Conservation (phyloP, 2,329 filamentous ascomycete species). For the Chrysoporthe austroafricana region DNA sequence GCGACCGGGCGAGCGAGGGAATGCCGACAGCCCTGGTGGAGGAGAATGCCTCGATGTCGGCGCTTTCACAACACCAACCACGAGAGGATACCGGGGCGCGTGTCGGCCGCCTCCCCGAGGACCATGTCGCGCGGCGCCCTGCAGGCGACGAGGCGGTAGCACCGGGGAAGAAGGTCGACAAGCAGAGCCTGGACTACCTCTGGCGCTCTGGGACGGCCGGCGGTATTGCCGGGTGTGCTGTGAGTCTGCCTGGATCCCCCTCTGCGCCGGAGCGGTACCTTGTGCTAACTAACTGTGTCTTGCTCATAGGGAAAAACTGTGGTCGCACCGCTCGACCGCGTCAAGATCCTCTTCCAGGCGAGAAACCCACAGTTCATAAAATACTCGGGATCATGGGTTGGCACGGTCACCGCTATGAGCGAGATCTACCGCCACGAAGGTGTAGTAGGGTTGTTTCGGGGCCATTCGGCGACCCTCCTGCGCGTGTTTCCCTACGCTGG, state of each 20-base stretch:
- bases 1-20: slow-evolving; percentile 38
- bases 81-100: slow-evolving; percentile 41
- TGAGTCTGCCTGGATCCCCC: slow-evolving; percentile 51
- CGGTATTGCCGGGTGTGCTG: slow-evolving; percentile 87
- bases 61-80: slow-evolving; percentile 47
- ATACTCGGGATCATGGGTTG: slow-evolving; percentile 87
- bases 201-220: slow-evolving; percentile 84
- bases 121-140: slow-evolving; percentile 49
- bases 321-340: slow-evolving; percentile 92
- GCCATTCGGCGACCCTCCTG: slow-evolving; percentile 90
- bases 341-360: slow-evolving; percentile 98
- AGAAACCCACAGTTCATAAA: slow-evolving; percentile 92
- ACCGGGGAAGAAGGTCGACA: slow-evolving; percentile 58
- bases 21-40: slow-evolving; percentile 60
- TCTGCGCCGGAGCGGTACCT: no score
- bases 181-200: slow-evolving; percentile 81
- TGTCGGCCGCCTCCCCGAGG: slow-evolving; percentile 31
- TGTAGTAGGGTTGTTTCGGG: slow-evolving; percentile 78
- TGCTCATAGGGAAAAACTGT: slow-evolving; percentile 81
- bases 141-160: slow-evolving; percentile 57
- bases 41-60: slow-evolving; percentile 63
- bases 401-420: slow-evolving; percentile 78
- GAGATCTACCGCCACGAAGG: slow-evolving; percentile 83
- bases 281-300: slow-evolving; percentile 26
- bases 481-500: slow-evolving; percentile 97